phyloP scores from a whole-genome alignment of 495 filamentous ascomycete genomes.

The Parmelia sp. region DNA sequence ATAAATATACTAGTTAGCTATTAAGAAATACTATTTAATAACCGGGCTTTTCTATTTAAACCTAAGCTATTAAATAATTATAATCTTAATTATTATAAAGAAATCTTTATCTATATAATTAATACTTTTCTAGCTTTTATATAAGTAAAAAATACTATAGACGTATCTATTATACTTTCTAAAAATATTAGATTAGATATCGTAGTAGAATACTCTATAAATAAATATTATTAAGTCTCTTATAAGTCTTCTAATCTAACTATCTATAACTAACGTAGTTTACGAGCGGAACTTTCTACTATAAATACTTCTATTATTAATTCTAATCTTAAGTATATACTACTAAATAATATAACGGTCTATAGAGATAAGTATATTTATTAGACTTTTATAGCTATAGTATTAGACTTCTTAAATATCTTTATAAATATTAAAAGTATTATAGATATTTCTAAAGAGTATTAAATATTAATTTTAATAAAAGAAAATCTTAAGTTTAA shows the following conservation, averaged over 20 bases:
- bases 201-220: too few species aligned
- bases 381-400: not conserved
- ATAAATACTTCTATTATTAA: not conserved
- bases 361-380: not conserved
- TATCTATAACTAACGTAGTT: not conserved
- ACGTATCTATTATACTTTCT: too few species aligned
- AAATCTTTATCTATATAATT: not conserved
- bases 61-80: not conserved
- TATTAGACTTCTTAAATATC: conserved; percentile 2
- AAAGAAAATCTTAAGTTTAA: not conserved
- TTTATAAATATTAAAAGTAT: not conserved
- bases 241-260: not conserved
- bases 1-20: not conserved
- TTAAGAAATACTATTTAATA: not conserved
- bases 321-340: not conserved
- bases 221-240: not conserved
- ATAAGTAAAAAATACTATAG: too few species aligned
- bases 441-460: conserved; percentile 2
- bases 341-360: conserved; percentile 12
- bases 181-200: too few species aligned
- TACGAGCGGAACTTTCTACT: not conserved
- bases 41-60: not conserved
- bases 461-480: conserved; percentile 11
- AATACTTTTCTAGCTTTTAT: not conserved
- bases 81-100: not conserved